Conservation (phyloP, 2,329 filamentous ascomycete genomes). For the Phialophora chinensis region DNA sequence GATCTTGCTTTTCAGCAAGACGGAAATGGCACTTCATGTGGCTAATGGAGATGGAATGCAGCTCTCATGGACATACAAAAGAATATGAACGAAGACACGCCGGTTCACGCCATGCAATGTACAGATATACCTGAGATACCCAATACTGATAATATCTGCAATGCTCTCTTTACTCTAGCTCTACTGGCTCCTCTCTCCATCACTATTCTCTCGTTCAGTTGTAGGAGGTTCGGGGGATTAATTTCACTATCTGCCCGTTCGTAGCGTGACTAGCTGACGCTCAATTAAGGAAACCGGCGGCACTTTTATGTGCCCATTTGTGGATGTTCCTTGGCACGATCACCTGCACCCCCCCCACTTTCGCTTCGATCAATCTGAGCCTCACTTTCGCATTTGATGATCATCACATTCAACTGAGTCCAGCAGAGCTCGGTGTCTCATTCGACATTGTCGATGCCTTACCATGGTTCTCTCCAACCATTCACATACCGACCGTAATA, state of each 20-base stretch:
- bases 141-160: not conserved
- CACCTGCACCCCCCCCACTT: too few relatives aligned
- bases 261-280: not conserved
- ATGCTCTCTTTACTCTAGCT: not conserved
- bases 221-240: not conserved
- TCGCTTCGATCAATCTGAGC: too few relatives aligned
- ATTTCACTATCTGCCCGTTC: not conserved
- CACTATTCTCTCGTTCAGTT: not conserved
- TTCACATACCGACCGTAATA: too few relatives aligned
- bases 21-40: not conserved
- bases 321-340: too few relatives aligned
- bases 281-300: too few relatives aligned
- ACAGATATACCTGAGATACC: conserved; percentile 12
- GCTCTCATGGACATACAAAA: not conserved
- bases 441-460: not conserved
- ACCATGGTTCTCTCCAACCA: too few relatives aligned
- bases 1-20: not conserved
- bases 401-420: not conserved
- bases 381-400: not conserved
- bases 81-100: conserved; percentile 9
- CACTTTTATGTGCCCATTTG: not conserved
- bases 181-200: not conserved
- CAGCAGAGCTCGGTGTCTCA: not conserved
- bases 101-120: conserved; percentile 4
- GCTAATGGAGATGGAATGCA: not conserved